These are phyloP conservation scores for Taxillus chinensis DNA, from an alignment of 164 flowering plant genomes.

Conservation along the genomic window DNA sequence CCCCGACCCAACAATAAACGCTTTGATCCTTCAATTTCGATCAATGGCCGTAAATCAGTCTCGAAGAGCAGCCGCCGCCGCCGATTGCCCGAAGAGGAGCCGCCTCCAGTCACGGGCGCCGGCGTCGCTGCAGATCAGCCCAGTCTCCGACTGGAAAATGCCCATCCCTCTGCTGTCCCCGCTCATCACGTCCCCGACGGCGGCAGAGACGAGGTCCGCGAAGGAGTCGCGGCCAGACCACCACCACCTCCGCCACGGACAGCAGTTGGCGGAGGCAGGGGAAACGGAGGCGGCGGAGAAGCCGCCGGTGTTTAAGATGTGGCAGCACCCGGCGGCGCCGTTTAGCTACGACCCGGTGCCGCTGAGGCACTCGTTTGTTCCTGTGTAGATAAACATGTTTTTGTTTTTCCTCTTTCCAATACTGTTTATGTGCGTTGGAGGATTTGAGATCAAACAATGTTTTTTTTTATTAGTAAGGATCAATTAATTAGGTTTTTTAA, in stretches of 20 bases:
- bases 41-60: not conserved
- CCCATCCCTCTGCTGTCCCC: not conserved
- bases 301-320: not conserved
- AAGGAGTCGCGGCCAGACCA: not conserved
- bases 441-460: too few species aligned
- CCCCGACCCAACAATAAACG: too few species aligned
- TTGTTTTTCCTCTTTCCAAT: too few species aligned
- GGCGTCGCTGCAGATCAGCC: not conserved
- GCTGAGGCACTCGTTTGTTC: not conserved
- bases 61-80: not conserved
- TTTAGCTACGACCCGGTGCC: not conserved
- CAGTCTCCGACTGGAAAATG: not conserved
- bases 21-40: not conserved
- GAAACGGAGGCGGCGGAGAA: not conserved
- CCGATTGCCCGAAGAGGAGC: not conserved
- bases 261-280: not conserved
- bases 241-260: not conserved
- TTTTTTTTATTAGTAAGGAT: too few species aligned
- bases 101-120: not conserved
- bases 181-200: not conserved
- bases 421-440: too few species aligned
- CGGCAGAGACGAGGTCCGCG: not conserved
- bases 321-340: not conserved
- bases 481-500: too few species aligned
- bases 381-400: not conserved